Evolutionary conservation across 352 stramenopile species (phyloP), one percentile per base, ranked within the genome.

Genomic region (Pythium aristosporum): DNA sequence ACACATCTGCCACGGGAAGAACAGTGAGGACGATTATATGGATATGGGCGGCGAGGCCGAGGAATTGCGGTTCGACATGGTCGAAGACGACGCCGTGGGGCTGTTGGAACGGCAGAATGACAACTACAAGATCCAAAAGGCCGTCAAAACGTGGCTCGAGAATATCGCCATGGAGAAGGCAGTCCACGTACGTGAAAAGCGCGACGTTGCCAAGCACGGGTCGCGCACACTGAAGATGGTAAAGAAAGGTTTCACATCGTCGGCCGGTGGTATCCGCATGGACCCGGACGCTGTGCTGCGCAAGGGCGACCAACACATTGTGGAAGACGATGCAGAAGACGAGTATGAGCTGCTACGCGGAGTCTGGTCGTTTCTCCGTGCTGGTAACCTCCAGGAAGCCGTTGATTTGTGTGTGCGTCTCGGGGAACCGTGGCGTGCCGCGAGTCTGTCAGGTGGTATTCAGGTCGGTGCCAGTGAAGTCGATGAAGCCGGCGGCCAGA

Each of bases 91-190:
- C 28, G 87, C 82, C 0, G 74, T 94, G 43, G 72, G 80, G 1
- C 34, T 86, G 15, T 57, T 94, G 23, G 83, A 91, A 57, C 79
- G 68, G 3, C 70, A 60, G 11, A 87, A 82, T 44, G 80, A 92
- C 54, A 77, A 69, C 48, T 93, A 81, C 62, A 81, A 80, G 62
- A 82, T 92, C 46, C 82, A 93, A 57, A 67, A 68, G 13, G 84
- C 84, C 6, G 82, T 94, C 2, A 90, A 90, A 57, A 65, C 69
- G 21, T 94, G 85, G 85, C 77, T 94, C n/a, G 85, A 94, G 64
- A 89, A 76, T 50, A 91, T 89, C 52, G 85, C 85, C 34, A 69
- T 88, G 46, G 85, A 96, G 61, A 74, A 77, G 7, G 81, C 76
- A 2, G 75, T 91, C n/a, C 54, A 65, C 6, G 76, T 89, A 20